Evolutionary conservation across 192 early-diverging fungal genomes (phyloP).

Genomic region (Podochytrium sp.): DNA sequence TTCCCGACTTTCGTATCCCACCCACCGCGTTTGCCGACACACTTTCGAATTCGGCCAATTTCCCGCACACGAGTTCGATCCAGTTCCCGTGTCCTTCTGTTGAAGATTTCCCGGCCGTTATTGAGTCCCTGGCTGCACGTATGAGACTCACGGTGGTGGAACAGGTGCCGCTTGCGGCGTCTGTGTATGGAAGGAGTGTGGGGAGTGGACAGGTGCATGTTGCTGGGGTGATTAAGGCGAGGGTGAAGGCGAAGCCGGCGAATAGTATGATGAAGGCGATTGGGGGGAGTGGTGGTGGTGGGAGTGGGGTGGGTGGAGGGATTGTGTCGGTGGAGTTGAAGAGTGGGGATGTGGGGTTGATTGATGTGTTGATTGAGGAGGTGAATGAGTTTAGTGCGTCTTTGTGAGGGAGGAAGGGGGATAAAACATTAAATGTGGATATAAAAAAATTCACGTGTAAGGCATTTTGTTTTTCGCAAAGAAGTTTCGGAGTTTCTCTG

Average conservation of each 20-base stretch:
- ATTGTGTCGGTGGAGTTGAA: constrained; percentile 30
- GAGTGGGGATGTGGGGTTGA: constrained; percentile 26
- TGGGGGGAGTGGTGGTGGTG: neutral
- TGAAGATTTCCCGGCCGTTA: neutral
- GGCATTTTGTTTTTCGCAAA: too few species aligned
- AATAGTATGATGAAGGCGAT: constrained; percentile 20
- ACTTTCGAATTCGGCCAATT: constrained; percentile 16
- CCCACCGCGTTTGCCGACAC: constrained; percentile 26
- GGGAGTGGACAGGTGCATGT: constrained; percentile 20
- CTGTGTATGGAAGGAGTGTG: constrained; percentile 31
- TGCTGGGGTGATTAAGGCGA: constrained; percentile 39
- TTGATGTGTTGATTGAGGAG: constrained; percentile 30
- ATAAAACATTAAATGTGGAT: too few species aligned
- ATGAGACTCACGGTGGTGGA: constrained; percentile 26
- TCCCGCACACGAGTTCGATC: constrained; percentile 28
- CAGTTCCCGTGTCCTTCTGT: constrained; percentile 26
- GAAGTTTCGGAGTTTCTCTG: too few species aligned
- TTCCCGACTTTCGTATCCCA: neutral
- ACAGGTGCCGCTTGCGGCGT: constrained; percentile 27
- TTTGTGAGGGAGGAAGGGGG: neutral
- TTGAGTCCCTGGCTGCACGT: neutral
- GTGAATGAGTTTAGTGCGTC: constrained; percentile 26
- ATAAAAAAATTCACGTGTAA: too few species aligned
- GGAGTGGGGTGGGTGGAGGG: neutral
- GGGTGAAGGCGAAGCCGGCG: neutral